Evolutionary conservation across 768 basidiomycete genomes (phyloP).

Genomic region (Mycena sanguinolenta): DNA sequence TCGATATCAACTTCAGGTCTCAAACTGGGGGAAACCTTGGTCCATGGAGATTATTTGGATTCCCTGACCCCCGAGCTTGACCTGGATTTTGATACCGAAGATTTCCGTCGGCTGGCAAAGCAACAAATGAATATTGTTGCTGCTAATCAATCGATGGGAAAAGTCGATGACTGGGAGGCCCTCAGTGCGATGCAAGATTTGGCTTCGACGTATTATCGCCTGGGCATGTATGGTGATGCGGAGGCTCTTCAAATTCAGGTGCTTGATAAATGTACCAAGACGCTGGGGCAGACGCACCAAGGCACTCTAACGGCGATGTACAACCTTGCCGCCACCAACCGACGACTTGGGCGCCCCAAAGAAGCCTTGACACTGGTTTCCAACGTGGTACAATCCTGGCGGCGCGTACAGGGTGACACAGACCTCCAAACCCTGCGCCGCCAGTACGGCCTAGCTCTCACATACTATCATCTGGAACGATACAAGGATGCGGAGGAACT

Average conservation of each 20-base stretch:
- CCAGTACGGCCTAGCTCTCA: neutral
- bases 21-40: neutral
- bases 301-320: conserved; percentile 11
- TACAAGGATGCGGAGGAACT: conserved; percentile 6
- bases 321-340: conserved; percentile 12
- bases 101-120: neutral
- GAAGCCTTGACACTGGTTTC: neutral
- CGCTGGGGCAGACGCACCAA: neutral
- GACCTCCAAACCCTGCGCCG: neutral
- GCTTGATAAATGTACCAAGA: neutral
- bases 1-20: no score
- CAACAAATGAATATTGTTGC: neutral
- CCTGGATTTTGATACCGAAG: neutral
- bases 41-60: conserved; percentile 3
- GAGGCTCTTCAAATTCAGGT: conserved; percentile 10
- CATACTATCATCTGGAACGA: neutral
- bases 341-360: neutral
- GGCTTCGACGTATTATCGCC: conserved; percentile 8
- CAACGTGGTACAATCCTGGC: neutral
- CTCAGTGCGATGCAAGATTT: conserved; percentile 4
- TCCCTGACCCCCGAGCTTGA: conserved; percentile 5
- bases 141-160: neutral
- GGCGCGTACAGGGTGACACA: neutral
- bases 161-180: neutral
- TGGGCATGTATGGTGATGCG: neutral